Base-by-base conservation (phyloP, 2,329 filamentous ascomycete genomes). In the Hymenoscyphus scutula region DNA sequence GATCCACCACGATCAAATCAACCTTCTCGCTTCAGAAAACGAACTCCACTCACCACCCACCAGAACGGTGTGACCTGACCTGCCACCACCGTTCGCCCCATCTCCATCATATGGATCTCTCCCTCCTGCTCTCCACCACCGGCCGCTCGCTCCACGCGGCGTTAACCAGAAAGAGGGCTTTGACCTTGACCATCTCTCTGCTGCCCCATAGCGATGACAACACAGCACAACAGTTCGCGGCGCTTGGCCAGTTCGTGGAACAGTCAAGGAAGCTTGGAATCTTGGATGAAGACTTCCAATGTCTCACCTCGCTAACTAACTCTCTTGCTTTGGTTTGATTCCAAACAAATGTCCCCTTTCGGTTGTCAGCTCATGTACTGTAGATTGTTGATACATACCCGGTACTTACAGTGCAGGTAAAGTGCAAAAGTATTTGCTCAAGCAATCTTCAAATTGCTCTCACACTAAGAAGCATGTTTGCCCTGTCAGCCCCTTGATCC, bases 211-310 rank as follows among this genome's bases (percentile, higher is more conserved):
- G 13, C 51, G 51, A 54, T 54, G 51, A 54, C 51, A 54, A 53
- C 48, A 29, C 13, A n/a, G 48, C 23, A 13, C 8, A 19, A 54
- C 25, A 54, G n/a, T 19, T 51, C 45, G 45, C 55, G 32, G 57
- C 41, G 25, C 57, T 59, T 51, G 48, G 58, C 30, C 30, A 53
- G 19, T 53, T 56, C 59, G 59, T 60, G 53, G 59, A 56, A 59
- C 48, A 45, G 30, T 25, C 48, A 60, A 55, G 53, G 53, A 32
- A 61, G 25, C 59, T 56, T 56, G 59, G 59, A 55, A 60, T 51
- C 45, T 51, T 51, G 5, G 45, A 19, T 13, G 17, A 54, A 54
- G 48, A 8, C 48, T 51, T 51, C 57, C 41, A 53, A 27, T 48
- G 19, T 29, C n/a, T 48, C 41, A 48, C 41, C 41, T 48, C 41